phyloP scores from a whole-genome alignment of 83 land plant genomes.

The Diphasiastrum complanatum region DNA sequence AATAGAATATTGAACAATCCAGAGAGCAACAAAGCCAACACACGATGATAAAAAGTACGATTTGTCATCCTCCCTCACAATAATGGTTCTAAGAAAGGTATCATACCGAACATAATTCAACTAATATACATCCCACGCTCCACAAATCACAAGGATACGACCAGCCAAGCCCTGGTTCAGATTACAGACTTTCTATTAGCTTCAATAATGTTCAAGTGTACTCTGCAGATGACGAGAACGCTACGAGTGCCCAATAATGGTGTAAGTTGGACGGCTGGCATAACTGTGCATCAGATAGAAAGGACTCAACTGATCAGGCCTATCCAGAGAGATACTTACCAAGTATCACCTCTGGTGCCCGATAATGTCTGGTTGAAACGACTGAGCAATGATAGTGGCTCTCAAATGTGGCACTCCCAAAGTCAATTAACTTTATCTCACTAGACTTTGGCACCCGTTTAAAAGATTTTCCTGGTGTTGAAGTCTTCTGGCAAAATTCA shows the following conservation, averaged over 20 bases:
- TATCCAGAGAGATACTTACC: constrained; percentile 34
- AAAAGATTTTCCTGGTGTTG: constrained; percentile 44
- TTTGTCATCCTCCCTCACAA: too few relatives aligned
- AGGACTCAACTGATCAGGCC: constrained; percentile 12
- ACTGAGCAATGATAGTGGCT: constrained; percentile 48
- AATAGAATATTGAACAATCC: not conserved
- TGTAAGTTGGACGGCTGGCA: not conserved
- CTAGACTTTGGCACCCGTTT: constrained; percentile 69
- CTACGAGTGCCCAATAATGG: constrained; percentile 5
- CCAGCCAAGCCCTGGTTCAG: constrained; percentile 84
- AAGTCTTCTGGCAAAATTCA: constrained; percentile 32
- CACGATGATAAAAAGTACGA: not conserved
- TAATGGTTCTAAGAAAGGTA: not conserved
- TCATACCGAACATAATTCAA: constrained; percentile 80
- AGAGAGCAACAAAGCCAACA: constrained; percentile 5
- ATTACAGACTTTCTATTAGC: constrained; percentile 9
- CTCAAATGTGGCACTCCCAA: constrained; percentile 80
- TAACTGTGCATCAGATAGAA: constrained; percentile 7
- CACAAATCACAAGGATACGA: constrained; percentile 83
- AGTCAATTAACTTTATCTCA: constrained; percentile 84
- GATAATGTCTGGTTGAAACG: constrained; percentile 82
- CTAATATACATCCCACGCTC: constrained; percentile 91
- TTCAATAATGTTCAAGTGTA: constrained; percentile 1
- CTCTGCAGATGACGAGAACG: constrained; percentile 1
- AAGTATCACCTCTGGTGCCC: constrained; percentile 86